phyloP scores from a whole-genome alignment of 108 stramenopile species.

The Nannochloropsis oceanica region DNA sequence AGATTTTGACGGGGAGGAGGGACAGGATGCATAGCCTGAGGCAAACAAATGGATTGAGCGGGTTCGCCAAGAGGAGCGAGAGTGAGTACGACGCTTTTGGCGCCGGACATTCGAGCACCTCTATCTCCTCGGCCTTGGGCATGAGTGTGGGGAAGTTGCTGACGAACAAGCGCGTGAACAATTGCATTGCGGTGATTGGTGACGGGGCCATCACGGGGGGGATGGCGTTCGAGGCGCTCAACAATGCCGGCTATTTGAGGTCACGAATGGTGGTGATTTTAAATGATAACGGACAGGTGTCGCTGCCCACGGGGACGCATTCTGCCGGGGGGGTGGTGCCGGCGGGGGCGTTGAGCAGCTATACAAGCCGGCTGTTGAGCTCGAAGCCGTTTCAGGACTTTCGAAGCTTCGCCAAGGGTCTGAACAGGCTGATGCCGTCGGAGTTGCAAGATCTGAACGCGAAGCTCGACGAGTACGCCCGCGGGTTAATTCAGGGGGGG shows the following conservation, averaged over 20 bases:
- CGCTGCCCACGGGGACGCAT: slow-evolving; percentile 85
- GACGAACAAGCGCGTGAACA: slow-evolving; percentile 62
- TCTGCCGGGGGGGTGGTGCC: slow-evolving; percentile 81
- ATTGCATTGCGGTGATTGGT: slow-evolving; percentile 92
- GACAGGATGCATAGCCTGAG: slow-evolving; percentile 60
- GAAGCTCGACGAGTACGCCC: slow-evolving; percentile 90
- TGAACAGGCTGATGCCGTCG: slow-evolving; percentile 76
- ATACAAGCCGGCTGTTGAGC: slow-evolving; percentile 77
- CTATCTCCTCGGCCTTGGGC: slow-evolving; percentile 82
- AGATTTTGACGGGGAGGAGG: slow-evolving; percentile 84
- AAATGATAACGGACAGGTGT: slow-evolving; percentile 96
- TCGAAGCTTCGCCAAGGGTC: slow-evolving; percentile 71
- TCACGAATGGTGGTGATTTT: slow-evolving; percentile 86
- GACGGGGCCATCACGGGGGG: slow-evolving; percentile 97
- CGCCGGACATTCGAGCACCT: slow-evolving; percentile 81
- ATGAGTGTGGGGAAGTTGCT: slow-evolving; percentile 78
- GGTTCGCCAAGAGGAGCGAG: slow-evolving; percentile 87
- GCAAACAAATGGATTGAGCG: slow-evolving; percentile 71
- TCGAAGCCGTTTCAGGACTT: slow-evolving; percentile 89
- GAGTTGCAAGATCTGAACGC: slow-evolving; percentile 86
- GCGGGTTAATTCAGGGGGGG: slow-evolving; percentile 78
- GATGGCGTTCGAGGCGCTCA: slow-evolving; percentile 98
- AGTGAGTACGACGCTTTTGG: slow-evolving; percentile 87
- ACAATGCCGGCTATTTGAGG: slow-evolving; percentile 78
- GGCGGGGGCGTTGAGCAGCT: slow-evolving; percentile 66